phyloP scores from a whole-genome alignment of 352 stramenopile genomes.

The Phytophthora lateralis region DNA sequence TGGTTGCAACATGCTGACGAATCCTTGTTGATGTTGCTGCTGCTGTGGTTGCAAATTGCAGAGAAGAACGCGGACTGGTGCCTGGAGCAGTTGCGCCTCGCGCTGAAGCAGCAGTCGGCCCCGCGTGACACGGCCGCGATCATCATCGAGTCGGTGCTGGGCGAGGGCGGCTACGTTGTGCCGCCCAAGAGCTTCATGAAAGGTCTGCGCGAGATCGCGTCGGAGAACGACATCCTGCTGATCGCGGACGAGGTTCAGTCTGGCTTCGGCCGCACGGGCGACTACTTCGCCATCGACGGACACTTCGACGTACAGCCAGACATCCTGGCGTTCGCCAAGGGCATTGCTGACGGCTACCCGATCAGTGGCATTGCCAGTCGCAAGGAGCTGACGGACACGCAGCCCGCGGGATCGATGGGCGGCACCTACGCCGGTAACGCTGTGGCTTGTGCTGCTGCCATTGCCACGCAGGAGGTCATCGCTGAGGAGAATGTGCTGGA shows the following conservation, averaged over 20 bases:
- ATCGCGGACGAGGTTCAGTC: constrained; percentile 94
- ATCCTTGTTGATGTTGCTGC: background rate
- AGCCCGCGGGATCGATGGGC: constrained; percentile 90
- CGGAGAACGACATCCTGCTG: constrained; percentile 93
- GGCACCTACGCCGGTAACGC: constrained; percentile 94
- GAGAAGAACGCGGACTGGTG: constrained; percentile 74
- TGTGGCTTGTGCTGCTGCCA: constrained; percentile 90
- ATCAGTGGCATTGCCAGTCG: constrained; percentile 90
- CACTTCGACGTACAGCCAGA: constrained; percentile 88
- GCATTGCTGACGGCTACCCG: constrained; percentile 92
- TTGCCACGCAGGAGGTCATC: constrained; percentile 90
- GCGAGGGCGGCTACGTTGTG: constrained; percentile 93
- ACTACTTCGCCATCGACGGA: constrained; percentile 89
- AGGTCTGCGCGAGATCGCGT: constrained; percentile 89
- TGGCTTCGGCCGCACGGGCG: constrained; percentile 88
- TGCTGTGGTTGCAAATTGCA: background rate
- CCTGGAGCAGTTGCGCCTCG: constrained; percentile 83
- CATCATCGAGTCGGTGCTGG: constrained; percentile 91
- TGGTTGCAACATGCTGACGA: background rate
- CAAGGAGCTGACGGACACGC: constrained; percentile 85
- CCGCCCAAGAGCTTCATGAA: constrained; percentile 93
- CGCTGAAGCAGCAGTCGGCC: constrained; percentile 91
- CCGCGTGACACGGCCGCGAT: constrained; percentile 90
- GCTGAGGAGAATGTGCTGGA: constrained; percentile 89
- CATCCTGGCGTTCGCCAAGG: constrained; percentile 94